Evolutionary conservation across 495 filamentous ascomycete species (phyloP).

Genomic region (Penicillium cinerascens): DNA sequence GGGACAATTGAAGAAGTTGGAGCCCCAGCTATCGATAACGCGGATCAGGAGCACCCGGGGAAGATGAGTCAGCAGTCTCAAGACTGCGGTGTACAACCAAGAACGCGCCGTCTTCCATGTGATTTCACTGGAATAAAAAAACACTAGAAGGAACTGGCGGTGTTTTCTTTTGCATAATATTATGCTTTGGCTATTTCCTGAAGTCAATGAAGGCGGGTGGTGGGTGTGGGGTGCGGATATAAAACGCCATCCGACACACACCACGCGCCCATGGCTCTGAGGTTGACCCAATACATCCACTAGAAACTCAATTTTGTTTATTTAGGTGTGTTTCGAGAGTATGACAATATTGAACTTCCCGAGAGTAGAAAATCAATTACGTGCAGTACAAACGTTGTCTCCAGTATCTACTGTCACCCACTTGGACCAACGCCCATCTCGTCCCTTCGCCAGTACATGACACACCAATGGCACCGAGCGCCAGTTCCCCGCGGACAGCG

Average conservation of each 20-base stretch:
- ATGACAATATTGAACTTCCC: neutral
- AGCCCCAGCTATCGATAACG: slow-evolving; percentile 5
- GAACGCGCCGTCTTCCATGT: slow-evolving; percentile 9
- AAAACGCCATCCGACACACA: neutral
- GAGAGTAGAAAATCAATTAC: neutral
- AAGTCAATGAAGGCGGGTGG: neutral
- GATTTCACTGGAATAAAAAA: neutral
- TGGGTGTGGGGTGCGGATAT: neutral
- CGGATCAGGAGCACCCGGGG: slow-evolving; percentile 15
- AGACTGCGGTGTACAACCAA: slow-evolving; percentile 21
- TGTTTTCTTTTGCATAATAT: neutral
- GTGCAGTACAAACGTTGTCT: neutral
- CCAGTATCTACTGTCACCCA: neutral
- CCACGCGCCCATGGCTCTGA: neutral
- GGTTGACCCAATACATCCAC: neutral
- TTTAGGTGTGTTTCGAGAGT: neutral
- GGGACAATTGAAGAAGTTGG: slow-evolving; percentile 2
- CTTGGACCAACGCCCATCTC: neutral
- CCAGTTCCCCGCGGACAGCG: neutral
- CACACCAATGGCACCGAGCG: slow-evolving; percentile 8
- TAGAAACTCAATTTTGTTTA: neutral
- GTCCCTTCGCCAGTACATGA: neutral
- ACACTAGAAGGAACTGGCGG: neutral
- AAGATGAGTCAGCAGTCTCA: slow-evolving; percentile 27
- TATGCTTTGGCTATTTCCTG: neutral